Conservation (phyloP, 2,329 filamentous ascomycete genomes). For the Calonectria crousiana region DNA sequence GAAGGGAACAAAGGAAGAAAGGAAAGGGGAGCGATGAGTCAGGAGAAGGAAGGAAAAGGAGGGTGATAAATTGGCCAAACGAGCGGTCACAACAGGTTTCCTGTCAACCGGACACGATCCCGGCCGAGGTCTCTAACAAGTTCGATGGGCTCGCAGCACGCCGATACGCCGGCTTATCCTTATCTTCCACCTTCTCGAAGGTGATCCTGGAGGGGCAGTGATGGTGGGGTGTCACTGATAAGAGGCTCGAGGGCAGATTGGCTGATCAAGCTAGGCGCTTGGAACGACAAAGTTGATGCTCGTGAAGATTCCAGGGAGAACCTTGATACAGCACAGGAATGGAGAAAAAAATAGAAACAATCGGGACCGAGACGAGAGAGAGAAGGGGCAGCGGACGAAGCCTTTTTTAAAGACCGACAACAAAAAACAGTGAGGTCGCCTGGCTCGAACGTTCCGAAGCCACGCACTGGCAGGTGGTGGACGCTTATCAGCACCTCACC, state of each 20-base stretch:
- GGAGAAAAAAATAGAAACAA: neutral
- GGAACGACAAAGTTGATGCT: constrained; percentile 15
- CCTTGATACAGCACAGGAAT: neutral
- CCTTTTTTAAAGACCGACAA: neutral
- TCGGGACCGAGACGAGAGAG: neutral
- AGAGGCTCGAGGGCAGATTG: constrained; percentile 24
- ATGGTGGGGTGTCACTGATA: constrained; percentile 43
- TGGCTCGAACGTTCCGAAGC: neutral
- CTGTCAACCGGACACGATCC: constrained; percentile 20
- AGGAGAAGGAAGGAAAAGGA: constrained; percentile 12
- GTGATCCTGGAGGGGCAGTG: constrained; percentile 20
- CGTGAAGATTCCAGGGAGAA: neutral
- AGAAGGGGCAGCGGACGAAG: neutral
- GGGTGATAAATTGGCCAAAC: neutral
- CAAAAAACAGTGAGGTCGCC: neutral
- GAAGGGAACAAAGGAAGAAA: constrained; percentile 18
- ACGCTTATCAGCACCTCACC: constrained; percentile 21
- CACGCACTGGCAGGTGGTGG: neutral
- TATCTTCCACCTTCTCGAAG: constrained; percentile 36
- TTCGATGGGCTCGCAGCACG: constrained; percentile 1
- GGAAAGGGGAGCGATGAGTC: constrained; percentile 5
- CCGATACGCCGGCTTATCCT: constrained; percentile 29
- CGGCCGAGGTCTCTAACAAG: constrained; percentile 9
- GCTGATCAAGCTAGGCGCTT: constrained; percentile 15
- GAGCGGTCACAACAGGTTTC: constrained; percentile 11